phyloP scores from a whole-genome alignment of 2,329 filamentous ascomycete genomes.

The Karstenula rhodostoma region DNA sequence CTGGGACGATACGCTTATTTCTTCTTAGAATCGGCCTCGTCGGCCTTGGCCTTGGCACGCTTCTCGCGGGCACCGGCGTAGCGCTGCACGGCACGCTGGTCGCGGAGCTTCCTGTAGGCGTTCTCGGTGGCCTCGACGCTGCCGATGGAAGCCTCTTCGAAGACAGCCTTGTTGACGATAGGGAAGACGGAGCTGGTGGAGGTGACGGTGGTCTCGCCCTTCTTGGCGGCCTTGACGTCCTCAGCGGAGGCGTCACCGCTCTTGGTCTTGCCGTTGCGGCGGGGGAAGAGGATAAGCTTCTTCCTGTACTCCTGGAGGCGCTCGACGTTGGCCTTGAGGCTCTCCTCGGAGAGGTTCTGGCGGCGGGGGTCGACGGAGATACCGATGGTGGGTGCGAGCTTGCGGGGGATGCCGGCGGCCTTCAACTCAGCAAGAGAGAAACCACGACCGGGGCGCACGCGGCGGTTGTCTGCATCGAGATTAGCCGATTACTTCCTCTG shows the following conservation, averaged over 20 bases:
- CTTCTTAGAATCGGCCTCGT: slow-evolving; percentile 80
- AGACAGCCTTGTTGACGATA: slow-evolving; percentile 73
- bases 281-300: slow-evolving; percentile 96
- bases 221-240: slow-evolving; percentile 75
- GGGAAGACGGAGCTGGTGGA: slow-evolving; percentile 70
- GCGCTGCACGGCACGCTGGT: slow-evolving; percentile 83
- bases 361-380: slow-evolving; percentile 96
- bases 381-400: slow-evolving; percentile 93
- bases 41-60: slow-evolving; percentile 86
- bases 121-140: slow-evolving; percentile 75
- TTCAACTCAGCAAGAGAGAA: slow-evolving; percentile 98
- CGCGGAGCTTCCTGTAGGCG: slow-evolving; percentile 86
- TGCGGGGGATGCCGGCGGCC: slow-evolving; percentile 95
- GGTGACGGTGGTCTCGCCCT: slow-evolving; percentile 60
- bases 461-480: slow-evolving; percentile 78
- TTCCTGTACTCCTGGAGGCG: slow-evolving; percentile 98
- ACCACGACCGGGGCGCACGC: slow-evolving; percentile 93
- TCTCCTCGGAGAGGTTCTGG: slow-evolving; percentile 96
- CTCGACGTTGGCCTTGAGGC: slow-evolving; percentile 91
- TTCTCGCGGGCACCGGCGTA: slow-evolving; percentile 88
- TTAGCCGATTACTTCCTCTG: slow-evolving; percentile 22
- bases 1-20: slow-evolving; percentile 66
- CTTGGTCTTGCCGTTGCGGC: slow-evolving; percentile 91
- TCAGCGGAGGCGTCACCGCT: slow-evolving; percentile 87
- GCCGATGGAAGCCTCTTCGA: slow-evolving; percentile 84